These are phyloP conservation scores for Penicillium hesseltinei DNA, from an alignment of 2,329 filamentous ascomycete species.

Conservation along the genomic window DNA sequence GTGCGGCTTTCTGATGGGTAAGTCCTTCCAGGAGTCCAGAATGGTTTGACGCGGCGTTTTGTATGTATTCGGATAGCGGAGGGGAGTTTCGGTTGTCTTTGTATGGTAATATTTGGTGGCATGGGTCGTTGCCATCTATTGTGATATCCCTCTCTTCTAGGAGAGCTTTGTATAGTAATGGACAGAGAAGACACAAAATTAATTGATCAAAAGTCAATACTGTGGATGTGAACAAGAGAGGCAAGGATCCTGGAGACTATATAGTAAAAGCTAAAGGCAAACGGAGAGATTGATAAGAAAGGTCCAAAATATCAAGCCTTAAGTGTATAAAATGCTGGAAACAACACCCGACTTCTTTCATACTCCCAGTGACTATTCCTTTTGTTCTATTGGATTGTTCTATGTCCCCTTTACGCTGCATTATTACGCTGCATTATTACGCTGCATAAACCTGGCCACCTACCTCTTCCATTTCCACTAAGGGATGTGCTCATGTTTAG, in stretches of 20 bases:
- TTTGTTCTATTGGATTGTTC: not conserved
- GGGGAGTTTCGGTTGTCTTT: slow-evolving; percentile 1
- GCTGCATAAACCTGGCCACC: not conserved
- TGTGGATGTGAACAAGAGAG: not conserved
- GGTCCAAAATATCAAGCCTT: no score
- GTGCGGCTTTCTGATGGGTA: not conserved
- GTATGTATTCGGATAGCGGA: slow-evolving; percentile 6
- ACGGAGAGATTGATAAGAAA: not conserved
- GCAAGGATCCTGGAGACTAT: not conserved
- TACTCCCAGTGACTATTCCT: not conserved
- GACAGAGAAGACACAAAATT: slow-evolving; percentile 7
- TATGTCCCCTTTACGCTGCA: not conserved
- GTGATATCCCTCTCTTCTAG: slow-evolving; percentile 20
- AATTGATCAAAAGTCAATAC: not conserved
- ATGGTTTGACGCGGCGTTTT: not conserved
- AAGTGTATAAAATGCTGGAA: not conserved
- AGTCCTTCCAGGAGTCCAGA: not conserved
- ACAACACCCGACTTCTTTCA: not conserved
- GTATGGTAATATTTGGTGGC: not conserved
- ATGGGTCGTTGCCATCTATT: slow-evolving; percentile 9
- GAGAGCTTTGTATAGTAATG: slow-evolving; percentile 18
- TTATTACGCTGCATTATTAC: no score
- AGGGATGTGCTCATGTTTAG: not conserved
- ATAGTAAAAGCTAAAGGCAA: not conserved
- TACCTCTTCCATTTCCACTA: not conserved